Base-by-base conservation (phyloP, 805 yeast species). In the Candida schatavii region DNA sequence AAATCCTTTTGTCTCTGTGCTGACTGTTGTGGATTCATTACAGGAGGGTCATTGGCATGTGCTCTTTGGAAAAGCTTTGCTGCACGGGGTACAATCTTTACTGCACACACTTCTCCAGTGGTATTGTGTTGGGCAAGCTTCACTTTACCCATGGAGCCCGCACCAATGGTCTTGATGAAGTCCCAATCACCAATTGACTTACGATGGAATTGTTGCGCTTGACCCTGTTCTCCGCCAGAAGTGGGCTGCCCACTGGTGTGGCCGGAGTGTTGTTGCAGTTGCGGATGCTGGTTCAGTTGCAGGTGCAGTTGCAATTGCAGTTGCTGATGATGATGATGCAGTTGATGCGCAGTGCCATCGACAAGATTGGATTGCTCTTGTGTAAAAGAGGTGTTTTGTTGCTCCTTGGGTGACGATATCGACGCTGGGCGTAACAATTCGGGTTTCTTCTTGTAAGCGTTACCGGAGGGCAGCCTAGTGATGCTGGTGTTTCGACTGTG, bases 141-240 rank as follows among this genome's bases (percentile, higher is more conserved):
- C 38, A 93, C 99, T 62, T 91, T 95, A 45, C 99, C 99, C 99
- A 93, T 93, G 0, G 97, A 88, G 3, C 99, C 99, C 2, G 98
- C 96, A 33, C 99, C 99, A 35, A 93, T 86, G 2, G 97, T 89
- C 63, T 88, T 88, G 44, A 87, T 75, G 53, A 91, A 90, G 52
- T 88, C 95, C 99, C 99, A 91, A 50, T 93, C 97, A 11, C 98
- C 99, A 41, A 91, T 84, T 3, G 96, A 77, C 45, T 84, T 85
- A 49, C 98, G 79, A 60, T 89, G 91, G 52, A 86, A 85, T 51
- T 77, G 81, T 48, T 70, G 72, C 10, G 47, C 50, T 44, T 20
- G 26, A 46, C 38, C 35, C 4, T 18, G 20, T 31, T 31, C 35
- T 11, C 10, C 7, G n/a, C n/a, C n/a, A 7, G 11, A 11, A 11